Conservation (phyloP, 164 flowering plant genomes). For the Dillenia suffruticosa region DNA sequence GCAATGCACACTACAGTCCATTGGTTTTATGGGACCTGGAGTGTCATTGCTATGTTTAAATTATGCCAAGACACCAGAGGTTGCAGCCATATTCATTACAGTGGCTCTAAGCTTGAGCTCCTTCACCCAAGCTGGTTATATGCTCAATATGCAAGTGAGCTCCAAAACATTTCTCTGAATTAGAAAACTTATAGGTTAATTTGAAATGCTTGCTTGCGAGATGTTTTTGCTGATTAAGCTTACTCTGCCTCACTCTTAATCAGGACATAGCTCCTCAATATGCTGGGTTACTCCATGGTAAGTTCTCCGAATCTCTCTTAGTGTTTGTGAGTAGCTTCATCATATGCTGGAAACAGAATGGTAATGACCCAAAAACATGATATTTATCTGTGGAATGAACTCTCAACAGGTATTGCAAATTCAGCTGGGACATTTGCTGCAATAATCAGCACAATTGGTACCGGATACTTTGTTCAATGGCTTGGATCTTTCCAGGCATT, state of each 20-base stretch:
- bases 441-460: conserved; percentile 87
- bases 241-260: conserved; percentile 2
- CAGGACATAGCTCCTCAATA: conserved; percentile 94
- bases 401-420: conserved; percentile 69
- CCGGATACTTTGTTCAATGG: conserved; percentile 95
- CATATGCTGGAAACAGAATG: background rate
- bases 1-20: conserved; percentile 42
- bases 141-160: conserved; percentile 89
- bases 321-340: background rate
- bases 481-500: conserved; percentile 96
- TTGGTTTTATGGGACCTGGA: conserved; percentile 95
- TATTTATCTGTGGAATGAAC: no score
- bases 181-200: background rate
- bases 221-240: conserved; percentile 2
- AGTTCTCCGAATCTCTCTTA: conserved; percentile 1
- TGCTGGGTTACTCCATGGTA: conserved; percentile 97
- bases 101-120: conserved; percentile 83
- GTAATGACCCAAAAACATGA: no score
- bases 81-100: conserved; percentile 62
- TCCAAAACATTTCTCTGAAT: background rate
- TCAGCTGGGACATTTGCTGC: conserved; percentile 89
- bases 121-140: conserved; percentile 96
- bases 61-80: conserved; percentile 59
- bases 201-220: background rate
- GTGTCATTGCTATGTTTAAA: conserved; percentile 73